Conservation (phyloP, 148 eudicot species). For the Dianthus caryophyllus region DNA sequence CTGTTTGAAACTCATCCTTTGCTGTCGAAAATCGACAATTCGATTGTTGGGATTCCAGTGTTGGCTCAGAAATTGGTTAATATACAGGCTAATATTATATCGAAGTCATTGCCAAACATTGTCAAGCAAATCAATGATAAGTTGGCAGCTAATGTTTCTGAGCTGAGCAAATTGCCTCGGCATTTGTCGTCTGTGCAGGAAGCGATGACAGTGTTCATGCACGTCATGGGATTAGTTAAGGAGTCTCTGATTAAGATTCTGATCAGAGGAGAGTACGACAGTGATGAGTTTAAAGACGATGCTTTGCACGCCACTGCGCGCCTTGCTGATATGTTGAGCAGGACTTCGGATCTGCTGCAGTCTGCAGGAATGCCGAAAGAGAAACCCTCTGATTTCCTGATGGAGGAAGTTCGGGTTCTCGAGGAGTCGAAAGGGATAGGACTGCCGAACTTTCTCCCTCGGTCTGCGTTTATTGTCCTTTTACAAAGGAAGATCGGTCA, state of each 20-base stretch:
- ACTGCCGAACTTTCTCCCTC: slow-evolving; percentile 54
- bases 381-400: slow-evolving; percentile 20
- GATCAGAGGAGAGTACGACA: slow-evolving; percentile 50
- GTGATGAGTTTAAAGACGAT: slow-evolving; percentile 43
- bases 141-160: slow-evolving; percentile 25
- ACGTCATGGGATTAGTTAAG: slow-evolving; percentile 36
- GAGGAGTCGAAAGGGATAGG: slow-evolving; percentile 45
- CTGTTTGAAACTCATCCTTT: slow-evolving; percentile 22
- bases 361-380: background rate
- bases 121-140: slow-evolving; percentile 41
- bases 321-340: slow-evolving; percentile 32
- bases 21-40: slow-evolving; percentile 33
- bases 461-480: slow-evolving; percentile 34
- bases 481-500: slow-evolving; percentile 36
- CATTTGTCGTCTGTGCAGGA: slow-evolving; percentile 35
- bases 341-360: slow-evolving; percentile 27
- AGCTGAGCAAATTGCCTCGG: slow-evolving; percentile 40
- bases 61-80: slow-evolving; percentile 49
- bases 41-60: slow-evolving; percentile 47
- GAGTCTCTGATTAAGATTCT: slow-evolving; percentile 49
- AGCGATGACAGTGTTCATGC: slow-evolving; percentile 46
- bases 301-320: slow-evolving; percentile 48
- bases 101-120: slow-evolving; percentile 45
- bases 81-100: slow-evolving; percentile 50
- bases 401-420: slow-evolving; percentile 40